phyloP scores from a whole-genome alignment of 257 asterid species.

The Solanum sparsipilum region DNA sequence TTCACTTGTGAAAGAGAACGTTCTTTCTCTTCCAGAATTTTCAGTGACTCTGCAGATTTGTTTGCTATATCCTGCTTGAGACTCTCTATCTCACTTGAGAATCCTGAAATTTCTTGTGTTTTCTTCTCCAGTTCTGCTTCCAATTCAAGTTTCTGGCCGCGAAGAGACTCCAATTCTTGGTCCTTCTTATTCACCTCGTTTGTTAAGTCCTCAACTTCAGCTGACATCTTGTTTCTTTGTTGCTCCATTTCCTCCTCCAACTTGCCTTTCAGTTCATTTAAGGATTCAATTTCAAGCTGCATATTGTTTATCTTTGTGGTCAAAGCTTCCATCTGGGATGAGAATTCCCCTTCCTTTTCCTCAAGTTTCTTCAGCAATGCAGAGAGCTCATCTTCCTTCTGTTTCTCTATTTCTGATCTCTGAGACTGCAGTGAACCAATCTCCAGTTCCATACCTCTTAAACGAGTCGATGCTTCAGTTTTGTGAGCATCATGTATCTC shows the following conservation, averaged over 20 bases:
- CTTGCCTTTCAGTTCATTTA: conserved; percentile 31
- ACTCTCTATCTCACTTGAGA: conserved; percentile 31
- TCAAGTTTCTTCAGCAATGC: conserved; percentile 42
- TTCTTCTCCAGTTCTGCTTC: conserved; percentile 37
- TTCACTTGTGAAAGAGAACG: conserved; percentile 18
- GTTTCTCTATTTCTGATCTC: conserved; percentile 51
- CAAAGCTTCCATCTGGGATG: conserved; percentile 37
- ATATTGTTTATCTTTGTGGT: conserved; percentile 25
- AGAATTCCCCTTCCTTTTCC: conserved; percentile 42
- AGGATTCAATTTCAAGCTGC: conserved; percentile 44
- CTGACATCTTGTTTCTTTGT: conserved; percentile 32
- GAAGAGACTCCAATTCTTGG: conserved; percentile 36
- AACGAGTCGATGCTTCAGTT: conserved; percentile 39
- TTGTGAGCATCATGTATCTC: conserved; percentile 70
- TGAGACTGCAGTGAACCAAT: conserved; percentile 44
- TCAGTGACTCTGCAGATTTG: conserved; percentile 23
- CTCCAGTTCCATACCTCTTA: conserved; percentile 60
- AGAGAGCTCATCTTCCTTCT: conserved; percentile 50
- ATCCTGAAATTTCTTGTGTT: conserved; percentile 35
- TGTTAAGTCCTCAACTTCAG: conserved; percentile 28
- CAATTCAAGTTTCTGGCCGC: conserved; percentile 32
- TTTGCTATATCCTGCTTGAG: conserved; percentile 37
- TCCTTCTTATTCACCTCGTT: conserved; percentile 34
- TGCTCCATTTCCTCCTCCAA: conserved; percentile 39
- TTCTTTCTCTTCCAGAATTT: conserved; percentile 30